Conservation (phyloP, 1,139 yeast species). For the Debaryomycetaceae sp. region DNA sequence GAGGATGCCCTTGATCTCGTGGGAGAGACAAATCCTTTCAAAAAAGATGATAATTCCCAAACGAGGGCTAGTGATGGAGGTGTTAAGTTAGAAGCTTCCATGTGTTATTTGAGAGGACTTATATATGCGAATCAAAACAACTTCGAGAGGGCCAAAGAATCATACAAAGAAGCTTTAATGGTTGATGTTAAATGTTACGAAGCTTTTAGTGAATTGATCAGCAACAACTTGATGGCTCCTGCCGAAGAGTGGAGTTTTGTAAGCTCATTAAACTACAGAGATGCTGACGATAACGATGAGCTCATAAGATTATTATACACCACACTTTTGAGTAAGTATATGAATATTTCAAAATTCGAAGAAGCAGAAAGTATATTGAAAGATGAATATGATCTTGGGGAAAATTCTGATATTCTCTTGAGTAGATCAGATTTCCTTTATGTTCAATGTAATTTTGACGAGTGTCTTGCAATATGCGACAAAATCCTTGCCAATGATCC, state of each 20-base stretch:
- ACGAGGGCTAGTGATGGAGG: conserved; percentile 64
- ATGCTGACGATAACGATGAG: conserved; percentile 78
- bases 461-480: conserved; percentile 76
- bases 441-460: conserved; percentile 76
- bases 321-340: conserved; percentile 70
- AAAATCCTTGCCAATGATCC: conserved; percentile 59
- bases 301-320: conserved; percentile 74
- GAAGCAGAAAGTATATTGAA: conserved; percentile 65
- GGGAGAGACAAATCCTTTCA: conserved; percentile 80
- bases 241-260: conserved; percentile 85
- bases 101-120: conserved; percentile 82
- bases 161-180: conserved; percentile 80
- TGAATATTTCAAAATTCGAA: conserved; percentile 54
- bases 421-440: conserved; percentile 71
- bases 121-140: conserved; percentile 82
- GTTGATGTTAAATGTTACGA: conserved; percentile 93
- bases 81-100: conserved; percentile 78
- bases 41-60: conserved; percentile 35
- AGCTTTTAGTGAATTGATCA: conserved; percentile 78
- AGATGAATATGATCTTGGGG: conserved; percentile 69
- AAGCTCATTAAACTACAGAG: conserved; percentile 63
- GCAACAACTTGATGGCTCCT: conserved; percentile 76
- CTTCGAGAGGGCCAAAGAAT: conserved; percentile 82
- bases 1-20: conserved; percentile 87
- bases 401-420: conserved; percentile 66